phyloP scores from a whole-genome alignment of 1,284 basidiomycete species.

The Sporisorium sorghi region DNA sequence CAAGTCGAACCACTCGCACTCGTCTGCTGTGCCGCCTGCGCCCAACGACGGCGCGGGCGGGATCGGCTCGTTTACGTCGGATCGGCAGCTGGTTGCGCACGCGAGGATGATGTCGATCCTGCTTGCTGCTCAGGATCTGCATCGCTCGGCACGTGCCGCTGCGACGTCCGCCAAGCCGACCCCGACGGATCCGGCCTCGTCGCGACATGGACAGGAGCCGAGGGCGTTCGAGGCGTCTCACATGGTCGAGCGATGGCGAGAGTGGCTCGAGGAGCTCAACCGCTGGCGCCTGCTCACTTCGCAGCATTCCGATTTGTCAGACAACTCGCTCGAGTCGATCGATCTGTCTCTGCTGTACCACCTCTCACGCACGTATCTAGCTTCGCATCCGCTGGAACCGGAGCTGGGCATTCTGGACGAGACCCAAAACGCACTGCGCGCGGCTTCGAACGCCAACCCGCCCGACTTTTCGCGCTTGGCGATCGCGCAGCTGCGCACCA shows the following conservation, averaged over 20 bases:
- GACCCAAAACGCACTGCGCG: conserved; percentile 36
- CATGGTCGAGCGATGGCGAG: conserved; percentile 49
- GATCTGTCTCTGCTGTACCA: conserved; percentile 52
- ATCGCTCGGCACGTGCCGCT: conserved; percentile 37
- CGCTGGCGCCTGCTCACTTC: conserved; percentile 49
- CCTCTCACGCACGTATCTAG: conserved; percentile 46
- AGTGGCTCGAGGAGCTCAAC: conserved; percentile 53
- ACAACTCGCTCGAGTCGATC: conserved; percentile 36
- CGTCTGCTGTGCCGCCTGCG: conserved; percentile 18
- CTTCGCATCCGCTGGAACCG: conserved; percentile 47
- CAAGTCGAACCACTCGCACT: conserved; percentile 19
- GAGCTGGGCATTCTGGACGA: conserved; percentile 51
- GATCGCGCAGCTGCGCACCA: conserved; percentile 50
- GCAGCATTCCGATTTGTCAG: conserved; percentile 49
- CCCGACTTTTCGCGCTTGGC: conserved; percentile 38
- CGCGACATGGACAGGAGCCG: conserved; percentile 1
- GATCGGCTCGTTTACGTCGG: conserved; percentile 44
- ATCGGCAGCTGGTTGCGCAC: conserved; percentile 58
- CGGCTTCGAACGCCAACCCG: conserved; percentile 32
- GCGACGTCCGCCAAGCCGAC: conserved; percentile 15
- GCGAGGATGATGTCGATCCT: conserved; percentile 59
- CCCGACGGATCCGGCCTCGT: conserved; percentile 4
- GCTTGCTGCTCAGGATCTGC: conserved; percentile 46
- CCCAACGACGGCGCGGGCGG: conserved; percentile 29
- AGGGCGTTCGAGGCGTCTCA: conserved; percentile 26